These are phyloP conservation scores for Funneliformis mosseae DNA, from an alignment of 192 early-diverging fungal genomes.

Conservation along the genomic window DNA sequence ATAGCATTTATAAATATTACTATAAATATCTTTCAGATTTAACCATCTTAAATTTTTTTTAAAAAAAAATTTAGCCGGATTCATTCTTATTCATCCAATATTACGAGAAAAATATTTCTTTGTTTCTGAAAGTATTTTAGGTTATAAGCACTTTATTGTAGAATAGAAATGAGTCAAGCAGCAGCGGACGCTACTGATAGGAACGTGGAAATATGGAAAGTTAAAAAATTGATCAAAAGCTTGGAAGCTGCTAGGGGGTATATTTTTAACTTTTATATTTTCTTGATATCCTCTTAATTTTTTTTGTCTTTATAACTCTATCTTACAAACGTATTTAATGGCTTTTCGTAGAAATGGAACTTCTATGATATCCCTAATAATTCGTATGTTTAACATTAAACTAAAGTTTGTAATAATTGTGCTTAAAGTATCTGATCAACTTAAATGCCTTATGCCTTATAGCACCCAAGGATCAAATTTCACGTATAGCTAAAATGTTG, in stretches of 20 bases:
- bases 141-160: neutral
- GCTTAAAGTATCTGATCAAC: neutral
- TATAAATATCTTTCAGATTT: neutral
- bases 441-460: neutral
- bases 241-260: conserved; percentile 91
- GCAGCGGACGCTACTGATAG: conserved; percentile 65
- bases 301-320: neutral
- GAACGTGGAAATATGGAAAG: conserved; percentile 97
- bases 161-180: conserved; percentile 32
- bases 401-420: neutral
- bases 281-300: neutral
- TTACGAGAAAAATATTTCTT: neutral
- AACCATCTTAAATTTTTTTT: neutral
- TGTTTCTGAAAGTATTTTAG: neutral
- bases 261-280: neutral
- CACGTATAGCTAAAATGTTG: conserved; percentile 88
- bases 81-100: neutral
- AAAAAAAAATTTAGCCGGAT: neutral
- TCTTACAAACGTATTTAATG: neutral
- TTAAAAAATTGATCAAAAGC: conserved; percentile 98
- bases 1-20: too few species aligned
- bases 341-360: conserved; percentile 80
- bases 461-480: conserved; percentile 90
- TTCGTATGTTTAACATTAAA: conserved; percentile 60
- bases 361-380: conserved; percentile 98